These are phyloP conservation scores for Sutorius eximius DNA, from an alignment of 1,284 basidiomycete species.

Conservation along the genomic window DNA sequence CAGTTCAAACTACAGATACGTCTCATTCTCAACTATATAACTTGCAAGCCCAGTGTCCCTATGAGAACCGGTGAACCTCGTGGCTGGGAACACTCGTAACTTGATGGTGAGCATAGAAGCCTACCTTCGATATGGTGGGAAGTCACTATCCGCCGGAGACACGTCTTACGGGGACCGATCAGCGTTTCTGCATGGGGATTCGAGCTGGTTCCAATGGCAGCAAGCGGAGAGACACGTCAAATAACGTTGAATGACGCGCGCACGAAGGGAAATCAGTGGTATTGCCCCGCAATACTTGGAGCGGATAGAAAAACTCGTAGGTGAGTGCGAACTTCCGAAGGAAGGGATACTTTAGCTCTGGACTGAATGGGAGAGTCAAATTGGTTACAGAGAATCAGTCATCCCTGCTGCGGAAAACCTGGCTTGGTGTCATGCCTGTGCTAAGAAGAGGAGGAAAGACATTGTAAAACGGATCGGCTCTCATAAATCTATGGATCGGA, in stretches of 20 bases:
- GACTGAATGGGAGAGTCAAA: constrained; percentile 1
- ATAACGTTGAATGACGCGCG: constrained; percentile 1
- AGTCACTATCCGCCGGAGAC: background rate
- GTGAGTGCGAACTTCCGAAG: background rate
- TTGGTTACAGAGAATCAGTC: constrained; percentile 16
- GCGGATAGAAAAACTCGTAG: background rate
- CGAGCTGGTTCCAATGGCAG: background rate
- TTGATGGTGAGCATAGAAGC: background rate
- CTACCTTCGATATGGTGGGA: background rate
- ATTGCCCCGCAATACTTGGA: background rate
- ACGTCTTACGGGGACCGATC: background rate
- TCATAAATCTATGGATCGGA: constrained; percentile 28
- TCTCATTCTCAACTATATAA: constrained; percentile 1
- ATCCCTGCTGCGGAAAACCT: constrained; percentile 5
- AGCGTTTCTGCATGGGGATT: background rate
- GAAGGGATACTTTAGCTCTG: constrained; percentile 1
- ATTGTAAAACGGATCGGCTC: constrained; percentile 16
- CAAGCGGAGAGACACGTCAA: background rate
- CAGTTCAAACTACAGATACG: background rate
- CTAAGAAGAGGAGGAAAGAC: constrained; percentile 18
- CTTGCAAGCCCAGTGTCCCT: background rate
- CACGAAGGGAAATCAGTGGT: background rate
- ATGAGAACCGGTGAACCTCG: background rate
- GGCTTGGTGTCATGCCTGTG: constrained; percentile 4
- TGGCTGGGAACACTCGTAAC: background rate